Base-by-base conservation (phyloP, 768 basidiomycete genomes). In the Leccinum obscurum region DNA sequence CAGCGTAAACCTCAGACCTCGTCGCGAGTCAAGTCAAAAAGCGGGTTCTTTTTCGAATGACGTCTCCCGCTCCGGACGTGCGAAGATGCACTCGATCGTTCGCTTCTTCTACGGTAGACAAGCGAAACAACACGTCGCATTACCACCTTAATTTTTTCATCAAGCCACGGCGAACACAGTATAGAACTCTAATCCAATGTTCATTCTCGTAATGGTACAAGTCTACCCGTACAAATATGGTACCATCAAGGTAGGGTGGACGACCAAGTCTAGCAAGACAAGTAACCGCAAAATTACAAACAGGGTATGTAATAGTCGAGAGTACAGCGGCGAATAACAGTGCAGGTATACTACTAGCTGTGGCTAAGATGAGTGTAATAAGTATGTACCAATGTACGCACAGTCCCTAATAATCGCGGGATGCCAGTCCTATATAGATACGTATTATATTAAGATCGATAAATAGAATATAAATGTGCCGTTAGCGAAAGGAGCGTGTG, bases 41-140 rank as follows among this genome's bases (percentile, higher is more conserved):
- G 81, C 69, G 72, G 68, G 48, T 72, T 83, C 50, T 77, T 78
- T 56, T 81, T 83, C 71, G 70, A 68, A 59, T 83, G 67, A 73
- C 63, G 24, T 55, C 35, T 48, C 14, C 50, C 14, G 48, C 28
- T 48, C 49, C 30, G 30, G 59, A 66, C 67, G 58, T 68, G 66
- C 57, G 56, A 62, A 57, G n/a, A 26, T 8, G 56, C 13, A 26
- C 44, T 24, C 7, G 49, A 56, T 62, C 44, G 20, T 41, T 50
- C 22, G 57, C 39, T 41, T 41, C 30, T 30, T 30, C 30, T 30
- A 30, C 17, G n/a, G 44, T 55, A 62, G 54, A 52, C 54, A 28
- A 58, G 58, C 51, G 30, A 49, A 51, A 49, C 24, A 39, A 17
- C 17, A 41, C 39, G 54, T 54, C 44, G 15, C 35, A 17, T 68